Percentiles rank a stretch among this genome's conserved stretches.
These are phyloP conservation scores for Boletus patriciae DNA, from an alignment of 768 basidiomycete genomes.

Conservation along the genomic window DNA sequence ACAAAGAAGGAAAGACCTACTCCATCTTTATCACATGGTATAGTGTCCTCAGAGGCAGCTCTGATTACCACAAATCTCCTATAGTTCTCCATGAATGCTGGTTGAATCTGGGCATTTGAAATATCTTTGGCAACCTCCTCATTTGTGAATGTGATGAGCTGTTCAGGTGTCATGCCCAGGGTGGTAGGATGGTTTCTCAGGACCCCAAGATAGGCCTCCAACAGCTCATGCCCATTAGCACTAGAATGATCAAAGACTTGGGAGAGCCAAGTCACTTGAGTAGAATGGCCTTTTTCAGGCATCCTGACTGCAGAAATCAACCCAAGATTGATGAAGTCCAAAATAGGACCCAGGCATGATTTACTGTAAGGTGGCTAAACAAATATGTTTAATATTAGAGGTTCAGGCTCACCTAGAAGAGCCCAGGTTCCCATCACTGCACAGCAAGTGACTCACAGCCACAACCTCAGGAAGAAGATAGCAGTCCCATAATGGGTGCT, in stretches of 20 bases:
- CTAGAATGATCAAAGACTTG: constrained; percentile 16
- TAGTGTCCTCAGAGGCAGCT: constrained; percentile 34
- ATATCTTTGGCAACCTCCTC: constrained; percentile 51
- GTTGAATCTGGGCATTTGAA: constrained; percentile 57
- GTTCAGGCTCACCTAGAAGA: constrained; percentile 11
- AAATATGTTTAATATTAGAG: background rate
- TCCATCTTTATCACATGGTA: constrained; percentile 38
- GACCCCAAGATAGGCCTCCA: constrained; percentile 42
- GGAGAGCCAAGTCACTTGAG: constrained; percentile 27
- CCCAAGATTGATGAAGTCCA: constrained; percentile 49
- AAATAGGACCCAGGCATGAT: constrained; percentile 20
- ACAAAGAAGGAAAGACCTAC: constrained; percentile 38
- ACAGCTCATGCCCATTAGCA: constrained; percentile 34
- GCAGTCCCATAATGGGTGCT: constrained; percentile 67
- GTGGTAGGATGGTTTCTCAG: constrained; percentile 29
- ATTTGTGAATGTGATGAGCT: constrained; percentile 42
- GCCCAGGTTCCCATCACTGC: background rate
- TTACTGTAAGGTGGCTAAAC: constrained; percentile 4
- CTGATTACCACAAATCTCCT: constrained; percentile 66
- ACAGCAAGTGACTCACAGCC: constrained; percentile 39
- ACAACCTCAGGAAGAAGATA: constrained; percentile 67
- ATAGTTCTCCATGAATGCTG: constrained; percentile 57
- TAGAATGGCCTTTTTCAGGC: constrained; percentile 40
- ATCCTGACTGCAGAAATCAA: constrained; percentile 52
- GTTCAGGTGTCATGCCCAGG: constrained; percentile 33